Evolutionary conservation across 179 eudicot genomes (phyloP), one percentile per base, ranked within the genome.

Genomic region (Dionaea muscipula): DNA sequence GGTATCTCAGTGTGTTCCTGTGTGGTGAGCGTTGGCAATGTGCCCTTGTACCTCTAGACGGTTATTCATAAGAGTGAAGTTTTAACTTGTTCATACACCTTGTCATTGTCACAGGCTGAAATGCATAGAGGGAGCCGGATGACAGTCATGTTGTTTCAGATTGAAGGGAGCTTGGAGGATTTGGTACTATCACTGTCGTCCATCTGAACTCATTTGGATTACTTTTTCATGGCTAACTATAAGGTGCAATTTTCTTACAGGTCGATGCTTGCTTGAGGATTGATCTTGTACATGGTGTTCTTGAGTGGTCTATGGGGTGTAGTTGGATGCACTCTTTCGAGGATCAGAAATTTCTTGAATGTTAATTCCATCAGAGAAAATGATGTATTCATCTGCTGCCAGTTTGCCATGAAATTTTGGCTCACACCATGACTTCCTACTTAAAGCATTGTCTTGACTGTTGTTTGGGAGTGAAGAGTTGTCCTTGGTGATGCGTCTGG

Each of bases 271-370:
- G 97, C 59, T 78, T 85, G 11, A 75, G 76, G 65, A 75, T 86
- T 55, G 87, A 83, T 80, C 62, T 61, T 47, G 72, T 81, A 49
- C 67, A 68, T 19, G 95, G 95, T 68, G 97, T 90, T 51, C 75
- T 90, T 60, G 94, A 83, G 65, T 86, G 95, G 95, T 90, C 97
- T 48, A 53, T 77, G 3, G 97, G 97, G 36, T 90, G 97, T 69
- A 90, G 97, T 77, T 86, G 84, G 94, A 78, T 69, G 62, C 58
- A 72, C 61, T 53, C 78, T 26, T 52, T 33, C 1, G 78, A 72
- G 49, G 55, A 57, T 44, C 77, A 73, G 31, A 64, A 59, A 59
- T 60, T 68, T 54, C 62, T 63, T 23, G 77, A 75, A 58, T 67
- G 78, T 54, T 55, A 62, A 33, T 26, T 48, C 19, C 15, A 44